These are phyloP conservation scores for Mycena kentingensis DNA, from an alignment of 768 basidiomycete genomes.

Conservation along the genomic window DNA sequence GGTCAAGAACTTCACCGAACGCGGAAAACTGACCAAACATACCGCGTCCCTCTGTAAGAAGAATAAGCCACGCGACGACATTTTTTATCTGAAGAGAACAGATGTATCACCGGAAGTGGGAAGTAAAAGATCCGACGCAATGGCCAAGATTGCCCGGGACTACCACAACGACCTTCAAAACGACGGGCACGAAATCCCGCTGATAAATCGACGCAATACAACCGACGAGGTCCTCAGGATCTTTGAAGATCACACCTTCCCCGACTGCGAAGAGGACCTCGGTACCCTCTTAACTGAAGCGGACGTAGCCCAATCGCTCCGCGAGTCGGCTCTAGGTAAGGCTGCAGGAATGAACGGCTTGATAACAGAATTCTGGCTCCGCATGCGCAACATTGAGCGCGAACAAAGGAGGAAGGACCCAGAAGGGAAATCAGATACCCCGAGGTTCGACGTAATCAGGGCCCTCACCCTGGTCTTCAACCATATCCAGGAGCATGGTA, in stretches of 20 bases:
- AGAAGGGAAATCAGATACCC: too few species aligned
- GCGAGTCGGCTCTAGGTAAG: too few species aligned
- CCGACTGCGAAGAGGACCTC: background rate
- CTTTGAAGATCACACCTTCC: background rate
- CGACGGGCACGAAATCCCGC: background rate
- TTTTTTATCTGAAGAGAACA: background rate
- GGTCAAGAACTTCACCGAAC: background rate
- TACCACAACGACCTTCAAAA: constrained; percentile 4
- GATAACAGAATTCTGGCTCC: too few species aligned
- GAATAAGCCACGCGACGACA: background rate
- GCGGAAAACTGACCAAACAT: background rate
- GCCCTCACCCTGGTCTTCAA: too few species aligned
- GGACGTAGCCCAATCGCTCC: too few species aligned
- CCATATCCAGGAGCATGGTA: constrained; percentile 3
- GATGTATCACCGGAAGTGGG: background rate
- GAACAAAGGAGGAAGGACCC: too few species aligned
- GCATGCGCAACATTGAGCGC: too few species aligned
- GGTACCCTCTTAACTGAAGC: too few species aligned
- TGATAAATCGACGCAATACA: background rate
- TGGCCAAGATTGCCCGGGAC: background rate
- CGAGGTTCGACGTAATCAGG: too few species aligned
- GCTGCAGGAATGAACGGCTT: too few species aligned
- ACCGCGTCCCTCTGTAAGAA: background rate
- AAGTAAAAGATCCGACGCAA: background rate
- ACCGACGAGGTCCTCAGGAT: background rate